phyloP scores from a whole-genome alignment of 176 grass and related monocot genomes.

The Urochloa ruziziensis region DNA sequence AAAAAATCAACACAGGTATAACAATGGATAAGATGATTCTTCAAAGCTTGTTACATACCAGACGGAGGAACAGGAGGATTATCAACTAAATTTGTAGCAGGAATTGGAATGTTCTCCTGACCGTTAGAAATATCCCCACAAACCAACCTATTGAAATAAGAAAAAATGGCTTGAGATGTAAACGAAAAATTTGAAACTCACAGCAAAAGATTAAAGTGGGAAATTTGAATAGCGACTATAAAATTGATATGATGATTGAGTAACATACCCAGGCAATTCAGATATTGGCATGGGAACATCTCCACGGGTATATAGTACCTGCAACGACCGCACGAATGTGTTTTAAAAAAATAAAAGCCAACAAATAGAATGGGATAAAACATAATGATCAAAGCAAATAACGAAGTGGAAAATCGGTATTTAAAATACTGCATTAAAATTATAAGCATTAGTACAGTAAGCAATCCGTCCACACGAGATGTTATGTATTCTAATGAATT shows the following conservation, averaged over 20 bases:
- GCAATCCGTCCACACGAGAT: neutral
- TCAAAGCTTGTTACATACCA: slow-evolving; percentile 34
- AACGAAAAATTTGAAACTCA: neutral
- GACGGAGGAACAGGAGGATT: slow-evolving; percentile 55
- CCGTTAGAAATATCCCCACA: slow-evolving; percentile 57
- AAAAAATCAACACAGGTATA: neutral
- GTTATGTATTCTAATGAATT: neutral
- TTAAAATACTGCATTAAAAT: neutral
- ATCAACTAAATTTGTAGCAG: slow-evolving; percentile 77
- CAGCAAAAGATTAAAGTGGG: neutral
- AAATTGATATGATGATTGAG: slow-evolving; percentile 2
- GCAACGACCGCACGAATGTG: neutral
- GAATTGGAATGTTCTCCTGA: slow-evolving; percentile 61
- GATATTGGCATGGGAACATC: slow-evolving; percentile 51
- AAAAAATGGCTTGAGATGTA: neutral
- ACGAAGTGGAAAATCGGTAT: neutral
- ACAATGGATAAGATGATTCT: neutral
- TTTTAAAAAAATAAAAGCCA: neutral
- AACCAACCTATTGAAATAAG: slow-evolving; percentile 45
- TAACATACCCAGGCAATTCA: slow-evolving; percentile 60
- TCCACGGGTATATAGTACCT: slow-evolving; percentile 54
- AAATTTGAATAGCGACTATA: neutral
- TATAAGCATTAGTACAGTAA: slow-evolving; percentile 3
- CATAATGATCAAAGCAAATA: neutral
- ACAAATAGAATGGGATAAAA: slow-evolving; percentile 4